Conservation (phyloP, 495 filamentous ascomycete genomes). For the Aspergillus cavernicola region DNA sequence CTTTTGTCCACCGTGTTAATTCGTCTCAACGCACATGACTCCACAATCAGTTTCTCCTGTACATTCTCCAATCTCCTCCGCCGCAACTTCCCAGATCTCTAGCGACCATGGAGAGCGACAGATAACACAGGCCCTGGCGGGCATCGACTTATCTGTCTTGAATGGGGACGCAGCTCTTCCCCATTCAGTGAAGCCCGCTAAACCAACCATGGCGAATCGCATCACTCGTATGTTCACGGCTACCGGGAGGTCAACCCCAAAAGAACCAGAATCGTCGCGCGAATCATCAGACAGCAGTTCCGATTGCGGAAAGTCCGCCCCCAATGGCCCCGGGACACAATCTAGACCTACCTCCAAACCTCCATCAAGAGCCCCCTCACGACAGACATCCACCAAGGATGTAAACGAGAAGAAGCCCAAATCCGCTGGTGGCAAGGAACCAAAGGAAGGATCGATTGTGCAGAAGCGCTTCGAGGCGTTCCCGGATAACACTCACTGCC, state of each 20-base stretch:
- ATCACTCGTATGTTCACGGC: conserved; percentile 59
- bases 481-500: conserved; percentile 68
- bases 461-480: conserved; percentile 58
- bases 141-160: conserved; percentile 40
- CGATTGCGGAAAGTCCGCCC: conserved; percentile 30
- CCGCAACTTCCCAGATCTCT: conserved; percentile 39
- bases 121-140: conserved; percentile 46
- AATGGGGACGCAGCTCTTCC: conserved; percentile 34
- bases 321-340: conserved; percentile 31
- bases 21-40: conserved; percentile 45
- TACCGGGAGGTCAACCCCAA: conserved; percentile 32
- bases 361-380: conserved; percentile 36
- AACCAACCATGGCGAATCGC: conserved; percentile 54
- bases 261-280: conserved; percentile 30
- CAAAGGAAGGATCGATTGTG: conserved; percentile 35
- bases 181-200: conserved; percentile 38
- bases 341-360: conserved; percentile 37
- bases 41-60: conserved; percentile 41
- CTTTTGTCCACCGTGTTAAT: conserved; percentile 14
- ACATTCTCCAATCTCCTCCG: conserved; percentile 44
- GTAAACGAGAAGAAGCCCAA: conserved; percentile 34
- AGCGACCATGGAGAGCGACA: conserved; percentile 43
- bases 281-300: conserved; percentile 43
- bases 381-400: conserved; percentile 42
- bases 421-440: conserved; percentile 33